A percentile compares a stretch with the other conserved stretches of the same genome.
Evolutionary conservation across 2,329 filamentous ascomycete genomes (phyloP).

Genomic region (Pseudopithomyces chartarum): DNA sequence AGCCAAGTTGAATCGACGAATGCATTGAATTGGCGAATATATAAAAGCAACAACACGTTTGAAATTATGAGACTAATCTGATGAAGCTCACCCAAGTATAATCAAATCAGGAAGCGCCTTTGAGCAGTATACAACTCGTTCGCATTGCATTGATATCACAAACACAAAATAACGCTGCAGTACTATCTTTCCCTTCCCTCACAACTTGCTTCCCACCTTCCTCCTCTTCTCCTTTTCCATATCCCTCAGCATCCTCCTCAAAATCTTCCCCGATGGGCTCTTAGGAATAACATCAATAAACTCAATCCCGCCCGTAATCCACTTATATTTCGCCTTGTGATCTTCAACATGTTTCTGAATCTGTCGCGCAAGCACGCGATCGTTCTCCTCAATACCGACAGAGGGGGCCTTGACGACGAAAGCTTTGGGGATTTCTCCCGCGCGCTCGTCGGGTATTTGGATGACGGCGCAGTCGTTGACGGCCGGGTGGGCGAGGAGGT

Average conservation of each 20-base stretch:
- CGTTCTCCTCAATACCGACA: slow-evolving; percentile 58
- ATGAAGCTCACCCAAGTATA: too few species aligned
- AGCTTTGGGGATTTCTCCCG: slow-evolving; percentile 68
- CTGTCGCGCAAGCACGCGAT: slow-evolving; percentile 54
- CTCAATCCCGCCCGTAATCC: slow-evolving; percentile 64
- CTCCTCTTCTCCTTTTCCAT: slow-evolving; percentile 72
- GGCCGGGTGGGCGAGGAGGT: slow-evolving; percentile 73
- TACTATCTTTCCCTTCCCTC: slow-evolving; percentile 17
- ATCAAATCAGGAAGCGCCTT: too few species aligned
- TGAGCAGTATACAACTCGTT: too few species aligned
- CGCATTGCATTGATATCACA: too few species aligned
- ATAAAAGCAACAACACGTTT: too few species aligned
- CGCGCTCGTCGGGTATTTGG: slow-evolving; percentile 67
- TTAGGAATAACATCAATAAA: slow-evolving; percentile 59
- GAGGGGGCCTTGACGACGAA: slow-evolving; percentile 64
- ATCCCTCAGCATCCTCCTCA: slow-evolving; percentile 70
- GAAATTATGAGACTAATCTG: too few species aligned
- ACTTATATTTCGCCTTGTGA: slow-evolving; percentile 66
- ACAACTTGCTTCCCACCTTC: slow-evolving; percentile 70
- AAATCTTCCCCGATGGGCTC: slow-evolving; percentile 66
- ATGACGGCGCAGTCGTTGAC: slow-evolving; percentile 84
- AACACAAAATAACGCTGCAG: too few species aligned
- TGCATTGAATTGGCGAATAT: too few species aligned
- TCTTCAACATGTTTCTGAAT: slow-evolving; percentile 65
- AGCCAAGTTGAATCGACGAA: too few species aligned